Conservation (phyloP, 768 basidiomycete species). For the Termitomyces sp. region DNA sequence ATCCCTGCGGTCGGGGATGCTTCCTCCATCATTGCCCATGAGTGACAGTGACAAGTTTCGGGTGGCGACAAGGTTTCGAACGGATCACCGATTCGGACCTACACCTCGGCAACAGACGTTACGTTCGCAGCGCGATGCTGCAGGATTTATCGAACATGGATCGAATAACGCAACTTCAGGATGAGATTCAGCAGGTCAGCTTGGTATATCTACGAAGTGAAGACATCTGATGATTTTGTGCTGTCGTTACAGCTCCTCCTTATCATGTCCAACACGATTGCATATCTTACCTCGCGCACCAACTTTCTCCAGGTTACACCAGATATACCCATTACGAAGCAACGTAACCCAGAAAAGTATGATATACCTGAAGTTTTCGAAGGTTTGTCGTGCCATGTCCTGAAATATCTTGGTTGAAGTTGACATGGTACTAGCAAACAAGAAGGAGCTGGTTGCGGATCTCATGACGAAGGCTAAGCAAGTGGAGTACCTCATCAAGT, state of each 20-base stretch:
- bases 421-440: slow-evolving; percentile 50
- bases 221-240: background rate
- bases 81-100: slow-evolving; percentile 55
- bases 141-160: slow-evolving; percentile 93
- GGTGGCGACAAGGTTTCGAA: background rate
- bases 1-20: slow-evolving; percentile 79
- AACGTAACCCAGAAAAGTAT: slow-evolving; percentile 64
- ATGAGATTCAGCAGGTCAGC: slow-evolving; percentile 82
- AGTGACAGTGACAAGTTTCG: slow-evolving; percentile 29
- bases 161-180: slow-evolving; percentile 91
- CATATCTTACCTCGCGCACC: slow-evolving; percentile 72
- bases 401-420: background rate
- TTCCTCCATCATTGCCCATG: slow-evolving; percentile 90
- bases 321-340: slow-evolving; percentile 81
- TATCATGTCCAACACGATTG: slow-evolving; percentile 82
- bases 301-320: slow-evolving; percentile 75
- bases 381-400: slow-evolving; percentile 34
- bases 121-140: slow-evolving; percentile 70
- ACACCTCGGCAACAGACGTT: background rate
- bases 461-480: slow-evolving; percentile 86
- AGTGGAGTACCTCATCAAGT: slow-evolving; percentile 78
- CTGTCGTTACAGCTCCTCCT: slow-evolving; percentile 56
- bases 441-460: slow-evolving; percentile 79
- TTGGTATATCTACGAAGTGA: background rate
- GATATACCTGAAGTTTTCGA: slow-evolving; percentile 73